Base-by-base conservation (phyloP, 768 basidiomycete genomes). In the Boletus reticuloceps region DNA sequence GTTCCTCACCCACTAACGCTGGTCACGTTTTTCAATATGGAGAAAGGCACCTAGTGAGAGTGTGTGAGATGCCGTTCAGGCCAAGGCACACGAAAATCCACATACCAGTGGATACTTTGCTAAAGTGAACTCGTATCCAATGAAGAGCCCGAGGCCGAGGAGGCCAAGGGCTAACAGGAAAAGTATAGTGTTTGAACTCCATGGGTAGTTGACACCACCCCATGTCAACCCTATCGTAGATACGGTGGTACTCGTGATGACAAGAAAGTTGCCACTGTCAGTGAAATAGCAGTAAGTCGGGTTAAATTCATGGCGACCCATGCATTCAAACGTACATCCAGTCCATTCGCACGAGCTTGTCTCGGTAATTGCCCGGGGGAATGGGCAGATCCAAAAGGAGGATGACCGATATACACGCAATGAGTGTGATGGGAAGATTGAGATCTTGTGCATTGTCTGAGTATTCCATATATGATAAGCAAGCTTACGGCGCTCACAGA, bases 171-270 rank as follows among this genome's bases (percentile, higher is more conserved):
- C 57, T 6, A 83, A 65, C 0, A 80, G 78, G 3, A 70, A 68
- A 19, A 83, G 65, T 7, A 81, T 72, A 1, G 58, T 58, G 14
- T 58, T 63, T 0, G 75, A 76, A 5, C 50, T 55, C 82, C 82
- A 84, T 1, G 75, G 47, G 51, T 72, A 77, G 0, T 62, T 58
- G 19, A 74, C 64, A 4, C 82, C 81, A 17, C 74, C 82, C 75
- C 77, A 81, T 1, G 78, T 80, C 8, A 84, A 63, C 0, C 65
- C 79, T 44, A 81, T 66, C 36, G 77, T 72, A 14, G 55, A 60
- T 8, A 70, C 55, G 14, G 64, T 62, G 2, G 78, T 71, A 8
- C 72, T 67, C 1, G 68, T 61, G 27, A 79, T 71, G 16, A 81
- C 61, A 9, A 80, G 51, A 2, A 72, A 38, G 51, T 79, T 80